phyloP scores from a whole-genome alignment of 1,284 basidiomycete species.

The Leccinum insolens region DNA sequence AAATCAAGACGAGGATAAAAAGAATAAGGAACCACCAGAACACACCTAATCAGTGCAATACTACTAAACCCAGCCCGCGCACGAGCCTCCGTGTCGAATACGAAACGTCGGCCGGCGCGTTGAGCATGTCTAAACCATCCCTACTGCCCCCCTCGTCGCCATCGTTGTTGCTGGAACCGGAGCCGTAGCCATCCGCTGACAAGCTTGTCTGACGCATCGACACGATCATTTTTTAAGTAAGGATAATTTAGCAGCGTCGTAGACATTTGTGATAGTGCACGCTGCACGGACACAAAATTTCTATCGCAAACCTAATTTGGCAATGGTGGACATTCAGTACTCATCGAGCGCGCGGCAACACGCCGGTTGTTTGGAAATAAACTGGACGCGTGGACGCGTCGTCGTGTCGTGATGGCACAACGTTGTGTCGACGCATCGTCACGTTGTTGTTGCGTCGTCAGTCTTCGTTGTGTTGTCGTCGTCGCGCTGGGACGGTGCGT shows the following conservation, averaged over 20 bases:
- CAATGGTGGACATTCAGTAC: constrained; percentile 16
- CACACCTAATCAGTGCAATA: constrained; percentile 92
- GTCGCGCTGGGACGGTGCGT: too few species aligned
- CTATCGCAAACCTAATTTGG: neutral
- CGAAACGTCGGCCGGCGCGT: constrained; percentile 81
- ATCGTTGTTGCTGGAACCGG: neutral
- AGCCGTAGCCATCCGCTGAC: constrained; percentile 51
- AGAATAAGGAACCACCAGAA: neutral
- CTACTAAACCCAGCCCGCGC: constrained; percentile 85
- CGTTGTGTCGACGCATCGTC: too few species aligned
- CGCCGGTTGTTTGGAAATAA: too few species aligned
- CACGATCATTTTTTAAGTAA: constrained; percentile 77
- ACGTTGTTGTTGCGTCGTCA: too few species aligned
- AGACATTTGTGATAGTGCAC: constrained; percentile 51
- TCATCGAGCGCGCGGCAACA: too few species aligned
- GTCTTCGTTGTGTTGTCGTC: too few species aligned
- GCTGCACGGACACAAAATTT: constrained; percentile 16
- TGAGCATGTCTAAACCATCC: constrained; percentile 62
- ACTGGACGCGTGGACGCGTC: too few species aligned
- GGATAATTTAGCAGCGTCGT: constrained; percentile 89
- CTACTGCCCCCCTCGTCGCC: constrained; percentile 38
- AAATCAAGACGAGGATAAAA: neutral
- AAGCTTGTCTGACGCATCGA: constrained; percentile 87
- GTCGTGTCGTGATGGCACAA: too few species aligned
- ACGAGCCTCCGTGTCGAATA: constrained; percentile 87